Conservation (phyloP, 805 yeast species). For the Saccharomyces kudriavzevii region DNA sequence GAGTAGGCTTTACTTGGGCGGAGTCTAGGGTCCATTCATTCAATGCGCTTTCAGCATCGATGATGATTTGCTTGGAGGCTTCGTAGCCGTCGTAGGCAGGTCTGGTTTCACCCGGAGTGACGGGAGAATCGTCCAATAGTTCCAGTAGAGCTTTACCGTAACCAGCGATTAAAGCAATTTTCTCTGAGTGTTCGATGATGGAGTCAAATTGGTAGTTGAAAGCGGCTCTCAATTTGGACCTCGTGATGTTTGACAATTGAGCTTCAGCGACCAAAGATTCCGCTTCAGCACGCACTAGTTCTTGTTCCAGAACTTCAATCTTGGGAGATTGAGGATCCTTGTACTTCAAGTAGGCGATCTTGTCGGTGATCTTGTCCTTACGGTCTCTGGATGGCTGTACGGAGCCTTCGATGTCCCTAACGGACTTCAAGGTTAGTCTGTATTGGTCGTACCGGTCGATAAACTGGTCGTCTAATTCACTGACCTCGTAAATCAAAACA, state of each 20-base stretch:
- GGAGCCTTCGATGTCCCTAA: constrained; percentile 78
- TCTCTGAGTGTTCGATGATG: constrained; percentile 77
- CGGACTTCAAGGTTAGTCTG: constrained; percentile 71
- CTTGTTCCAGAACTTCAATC: constrained; percentile 76
- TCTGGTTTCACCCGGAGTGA: constrained; percentile 88
- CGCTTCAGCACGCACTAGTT: constrained; percentile 85
- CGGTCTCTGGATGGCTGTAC: constrained; percentile 86
- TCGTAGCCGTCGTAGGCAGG: constrained; percentile 84
- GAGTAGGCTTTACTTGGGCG: constrained; percentile 76
- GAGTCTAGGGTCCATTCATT: constrained; percentile 78
- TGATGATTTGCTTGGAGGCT: constrained; percentile 78
- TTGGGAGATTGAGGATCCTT: constrained; percentile 79
- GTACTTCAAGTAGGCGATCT: constrained; percentile 75
- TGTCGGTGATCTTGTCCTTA: constrained; percentile 76
- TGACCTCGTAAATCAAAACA: constrained; percentile 71
- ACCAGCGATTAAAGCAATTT: constrained; percentile 78
- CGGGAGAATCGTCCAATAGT: constrained; percentile 75
- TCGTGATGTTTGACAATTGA: constrained; percentile 78
- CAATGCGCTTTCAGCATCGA: constrained; percentile 77
- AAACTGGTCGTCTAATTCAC: constrained; percentile 81
- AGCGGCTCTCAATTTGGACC: constrained; percentile 80
- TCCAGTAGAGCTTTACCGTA: constrained; percentile 83
- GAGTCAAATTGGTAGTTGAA: constrained; percentile 81
- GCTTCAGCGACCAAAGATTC: constrained; percentile 89
- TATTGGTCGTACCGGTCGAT: constrained; percentile 81